A percentile compares a stretch with the other conserved stretches of the same genome.
These are phyloP conservation scores for Sporothrix brasiliensis DNA, from an alignment of 2,329 filamentous ascomycete species.

Conservation along the genomic window DNA sequence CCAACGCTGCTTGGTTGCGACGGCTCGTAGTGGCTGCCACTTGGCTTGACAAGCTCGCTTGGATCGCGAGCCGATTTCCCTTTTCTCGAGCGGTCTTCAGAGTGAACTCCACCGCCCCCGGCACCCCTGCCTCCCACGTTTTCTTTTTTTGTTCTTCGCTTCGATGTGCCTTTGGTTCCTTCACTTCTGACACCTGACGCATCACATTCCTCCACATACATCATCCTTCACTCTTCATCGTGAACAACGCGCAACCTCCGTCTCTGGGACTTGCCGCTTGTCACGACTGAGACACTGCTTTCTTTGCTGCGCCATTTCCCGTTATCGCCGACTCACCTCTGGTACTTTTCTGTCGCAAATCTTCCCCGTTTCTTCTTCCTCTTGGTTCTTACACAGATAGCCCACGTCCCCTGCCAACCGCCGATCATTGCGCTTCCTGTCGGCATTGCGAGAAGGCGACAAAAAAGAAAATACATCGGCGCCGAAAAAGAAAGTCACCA, in stretches of 20 bases:
- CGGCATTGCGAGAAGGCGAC: neutral
- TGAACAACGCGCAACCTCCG: too few relatives aligned
- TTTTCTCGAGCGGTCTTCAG: too few relatives aligned
- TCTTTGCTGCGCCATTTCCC: neutral
- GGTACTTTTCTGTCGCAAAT: neutral
- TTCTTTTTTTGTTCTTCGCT: neutral
- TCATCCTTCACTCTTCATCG: neutral
- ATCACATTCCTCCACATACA: neutral
- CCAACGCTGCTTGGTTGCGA: too few relatives aligned
- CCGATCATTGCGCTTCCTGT: conserved; percentile 1
- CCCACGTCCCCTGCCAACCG: neutral
- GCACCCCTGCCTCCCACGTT: conserved; percentile 19
- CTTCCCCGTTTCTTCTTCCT: neutral
- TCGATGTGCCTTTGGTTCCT: neutral
- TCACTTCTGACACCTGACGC: neutral
- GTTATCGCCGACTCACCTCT: too few relatives aligned
- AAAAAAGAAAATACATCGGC: too few relatives aligned
- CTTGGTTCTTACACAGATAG: neutral
- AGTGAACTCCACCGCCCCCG: neutral
- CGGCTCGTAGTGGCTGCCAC: too few relatives aligned
- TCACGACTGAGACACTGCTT: too few relatives aligned
- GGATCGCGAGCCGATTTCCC: neutral
- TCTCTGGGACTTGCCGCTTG: too few relatives aligned
- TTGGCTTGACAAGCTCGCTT: neutral
- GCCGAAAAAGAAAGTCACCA: neutral